A percentile compares a stretch with the other conserved stretches of the same genome.
Conservation (phyloP, 805 yeast genomes). For the Ogataea ramenticola region DNA sequence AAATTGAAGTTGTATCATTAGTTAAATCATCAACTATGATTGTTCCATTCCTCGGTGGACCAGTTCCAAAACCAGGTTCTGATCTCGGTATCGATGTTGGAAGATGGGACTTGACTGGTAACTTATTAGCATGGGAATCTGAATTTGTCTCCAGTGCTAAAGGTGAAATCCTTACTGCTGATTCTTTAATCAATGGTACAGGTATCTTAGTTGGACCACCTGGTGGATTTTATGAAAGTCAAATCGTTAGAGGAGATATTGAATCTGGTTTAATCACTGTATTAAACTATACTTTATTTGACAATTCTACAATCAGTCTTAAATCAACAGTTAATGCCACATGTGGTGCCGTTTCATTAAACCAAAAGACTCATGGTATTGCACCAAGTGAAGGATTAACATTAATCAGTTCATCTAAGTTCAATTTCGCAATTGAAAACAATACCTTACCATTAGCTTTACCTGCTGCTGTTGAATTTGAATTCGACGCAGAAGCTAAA, state of each 20-base stretch:
- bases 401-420: constrained; percentile 4
- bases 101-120: constrained; percentile 23
- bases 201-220: constrained; percentile 22
- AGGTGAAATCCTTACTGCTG: constrained; percentile 14
- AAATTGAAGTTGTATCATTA: constrained; percentile 22
- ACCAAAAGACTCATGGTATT: constrained; percentile 7
- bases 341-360: constrained; percentile 8
- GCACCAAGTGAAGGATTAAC: constrained; percentile 7
- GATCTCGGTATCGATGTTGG: constrained; percentile 1
- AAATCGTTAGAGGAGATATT: constrained; percentile 15
- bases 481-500: neutral
- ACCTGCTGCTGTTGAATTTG: no score
- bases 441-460: constrained; percentile 1
- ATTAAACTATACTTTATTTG: constrained; percentile 21
- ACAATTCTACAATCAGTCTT: constrained; percentile 15
- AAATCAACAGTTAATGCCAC: constrained; percentile 13
- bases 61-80: constrained; percentile 15
- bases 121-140: constrained; percentile 22
- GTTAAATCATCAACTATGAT: constrained; percentile 13
- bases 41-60: constrained; percentile 12
- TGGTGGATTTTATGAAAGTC: constrained; percentile 15
- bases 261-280: constrained; percentile 12
- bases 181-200: constrained; percentile 13
- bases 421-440: constrained; percentile 5
- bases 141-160: constrained; percentile 8